A percentile compares a stretch with the other conserved stretches of the same genome.
These are phyloP conservation scores for Claviceps sorghi DNA, from an alignment of 2,329 filamentous ascomycete species.

Conservation along the genomic window DNA sequence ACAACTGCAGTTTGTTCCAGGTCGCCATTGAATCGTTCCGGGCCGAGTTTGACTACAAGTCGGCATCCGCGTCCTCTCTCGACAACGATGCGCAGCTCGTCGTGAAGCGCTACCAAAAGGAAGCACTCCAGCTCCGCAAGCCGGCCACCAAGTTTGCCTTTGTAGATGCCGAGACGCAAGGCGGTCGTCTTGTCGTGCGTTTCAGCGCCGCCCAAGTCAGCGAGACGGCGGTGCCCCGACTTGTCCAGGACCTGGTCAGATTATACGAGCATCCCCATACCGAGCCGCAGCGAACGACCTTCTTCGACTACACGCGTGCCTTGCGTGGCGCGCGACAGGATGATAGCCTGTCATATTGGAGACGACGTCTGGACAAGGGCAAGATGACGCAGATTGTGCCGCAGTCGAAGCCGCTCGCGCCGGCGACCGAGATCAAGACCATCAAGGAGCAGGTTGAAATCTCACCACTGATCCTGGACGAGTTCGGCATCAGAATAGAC, in stretches of 20 bases:
- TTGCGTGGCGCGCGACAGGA: conserved; percentile 21
- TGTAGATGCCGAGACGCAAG: conserved; percentile 32
- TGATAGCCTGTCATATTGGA: conserved; percentile 32
- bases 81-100: conserved; percentile 24
- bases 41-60: conserved; percentile 29
- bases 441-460: conserved; percentile 26
- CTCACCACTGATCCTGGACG: conserved; percentile 20
- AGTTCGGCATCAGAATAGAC: conserved; percentile 33
- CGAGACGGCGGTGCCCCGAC: conserved; percentile 27
- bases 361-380: conserved; percentile 27
- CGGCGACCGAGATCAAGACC: conserved; percentile 24
- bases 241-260: conserved; percentile 33
- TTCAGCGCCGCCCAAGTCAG: conserved; percentile 36
- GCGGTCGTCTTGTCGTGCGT: conserved; percentile 32
- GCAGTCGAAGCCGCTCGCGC: conserved; percentile 25
- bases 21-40: conserved; percentile 28
- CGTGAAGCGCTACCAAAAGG: conserved; percentile 27
- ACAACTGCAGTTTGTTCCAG: conserved; percentile 33
- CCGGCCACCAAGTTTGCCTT: conserved; percentile 37
- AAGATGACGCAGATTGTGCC: conserved; percentile 31
- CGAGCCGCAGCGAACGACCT: conserved; percentile 25
- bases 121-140: conserved; percentile 24
- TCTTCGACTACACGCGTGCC: conserved; percentile 33
- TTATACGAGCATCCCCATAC: conserved; percentile 27
- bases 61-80: conserved; percentile 26